These are phyloP conservation scores for sunflower (Helianthus annuus) DNA, from an alignment of 129 eudicot species.

Conservation along the genomic window DNA sequence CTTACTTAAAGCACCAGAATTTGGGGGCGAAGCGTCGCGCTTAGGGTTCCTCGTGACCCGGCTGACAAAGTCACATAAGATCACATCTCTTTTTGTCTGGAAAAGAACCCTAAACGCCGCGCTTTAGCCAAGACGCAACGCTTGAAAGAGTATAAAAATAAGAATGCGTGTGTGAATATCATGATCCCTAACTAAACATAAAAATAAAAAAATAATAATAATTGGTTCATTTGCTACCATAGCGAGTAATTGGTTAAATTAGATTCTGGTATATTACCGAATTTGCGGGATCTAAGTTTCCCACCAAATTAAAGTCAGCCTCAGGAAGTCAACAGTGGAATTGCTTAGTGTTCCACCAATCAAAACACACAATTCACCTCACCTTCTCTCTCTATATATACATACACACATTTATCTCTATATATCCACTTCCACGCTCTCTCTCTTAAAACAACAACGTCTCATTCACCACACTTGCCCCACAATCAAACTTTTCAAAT, in stretches of 20 bases:
- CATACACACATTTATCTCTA: slow-evolving; percentile 12
- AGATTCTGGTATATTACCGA: not conserved
- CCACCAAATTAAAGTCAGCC: slow-evolving; percentile 34
- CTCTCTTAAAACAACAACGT: slow-evolving; percentile 27
- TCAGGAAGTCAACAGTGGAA: slow-evolving; percentile 39
- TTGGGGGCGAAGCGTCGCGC: too few relatives aligned
- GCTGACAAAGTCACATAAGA: too few relatives aligned
- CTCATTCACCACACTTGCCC: slow-evolving; percentile 7
- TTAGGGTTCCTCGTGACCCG: too few relatives aligned
- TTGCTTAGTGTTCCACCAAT: slow-evolving; percentile 28
- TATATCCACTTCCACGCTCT: slow-evolving; percentile 10
- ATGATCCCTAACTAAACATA: too few relatives aligned
- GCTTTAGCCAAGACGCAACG: too few relatives aligned
- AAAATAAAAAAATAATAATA: too few relatives aligned
- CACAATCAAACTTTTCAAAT: slow-evolving; percentile 21
- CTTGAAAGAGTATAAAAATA: too few relatives aligned
- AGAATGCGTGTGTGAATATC: too few relatives aligned
- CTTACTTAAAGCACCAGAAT: too few relatives aligned
- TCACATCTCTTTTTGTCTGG: too few relatives aligned
- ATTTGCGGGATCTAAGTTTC: slow-evolving; percentile 11
- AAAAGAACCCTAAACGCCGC: too few relatives aligned
- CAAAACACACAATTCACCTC: slow-evolving; percentile 4
- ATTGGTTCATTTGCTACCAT: too few relatives aligned
- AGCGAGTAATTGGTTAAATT: not conserved
- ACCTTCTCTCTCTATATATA: slow-evolving; percentile 30